Percentiles rank a stretch among this genome's conserved stretches.
phyloP scores from a whole-genome alignment of 805 yeast species.

The Cyberlindnera maritima region DNA sequence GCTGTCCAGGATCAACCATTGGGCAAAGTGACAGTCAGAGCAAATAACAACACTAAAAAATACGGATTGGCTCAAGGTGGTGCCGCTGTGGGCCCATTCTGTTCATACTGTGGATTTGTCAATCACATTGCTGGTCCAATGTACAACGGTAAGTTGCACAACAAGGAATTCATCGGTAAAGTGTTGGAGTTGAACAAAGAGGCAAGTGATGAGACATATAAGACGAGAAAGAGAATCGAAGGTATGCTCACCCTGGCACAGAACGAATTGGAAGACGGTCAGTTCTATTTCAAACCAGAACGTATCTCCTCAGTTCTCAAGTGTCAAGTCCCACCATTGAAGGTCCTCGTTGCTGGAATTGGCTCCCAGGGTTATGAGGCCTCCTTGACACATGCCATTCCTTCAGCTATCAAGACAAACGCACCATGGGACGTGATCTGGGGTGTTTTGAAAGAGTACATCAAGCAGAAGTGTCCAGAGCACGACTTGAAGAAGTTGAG shows the following conservation, averaged over 20 bases:
- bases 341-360: conserved; percentile 69
- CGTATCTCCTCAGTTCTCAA: conserved; percentile 71
- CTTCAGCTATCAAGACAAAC: conserved; percentile 82
- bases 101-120: conserved; percentile 67
- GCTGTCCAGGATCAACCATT: conserved; percentile 66
- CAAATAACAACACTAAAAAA: conserved; percentile 42
- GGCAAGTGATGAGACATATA: conserved; percentile 57
- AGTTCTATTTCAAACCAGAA: conserved; percentile 83
- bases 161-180: conserved; percentile 59
- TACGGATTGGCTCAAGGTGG: conserved; percentile 68
- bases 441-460: conserved; percentile 68
- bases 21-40: conserved; percentile 55
- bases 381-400: conserved; percentile 85
- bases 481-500: conserved; percentile 29
- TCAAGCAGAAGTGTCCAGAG: conserved; percentile 40
- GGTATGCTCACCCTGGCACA: conserved; percentile 90
- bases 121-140: conserved; percentile 92
- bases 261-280: conserved; percentile 59
- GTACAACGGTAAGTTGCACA: conserved; percentile 86
- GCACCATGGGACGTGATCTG: conserved; percentile 84
- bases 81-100: conserved; percentile 49
- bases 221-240: conserved; percentile 78
- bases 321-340: conserved; percentile 80
- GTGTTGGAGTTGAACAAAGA: conserved; percentile 53
- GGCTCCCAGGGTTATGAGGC: conserved; percentile 81